Percentiles rank a stretch among this genome's conserved stretches.
These are phyloP conservation scores for Kuraishia floccosa DNA, from an alignment of 805 yeast genomes.

Conservation along the genomic window DNA sequence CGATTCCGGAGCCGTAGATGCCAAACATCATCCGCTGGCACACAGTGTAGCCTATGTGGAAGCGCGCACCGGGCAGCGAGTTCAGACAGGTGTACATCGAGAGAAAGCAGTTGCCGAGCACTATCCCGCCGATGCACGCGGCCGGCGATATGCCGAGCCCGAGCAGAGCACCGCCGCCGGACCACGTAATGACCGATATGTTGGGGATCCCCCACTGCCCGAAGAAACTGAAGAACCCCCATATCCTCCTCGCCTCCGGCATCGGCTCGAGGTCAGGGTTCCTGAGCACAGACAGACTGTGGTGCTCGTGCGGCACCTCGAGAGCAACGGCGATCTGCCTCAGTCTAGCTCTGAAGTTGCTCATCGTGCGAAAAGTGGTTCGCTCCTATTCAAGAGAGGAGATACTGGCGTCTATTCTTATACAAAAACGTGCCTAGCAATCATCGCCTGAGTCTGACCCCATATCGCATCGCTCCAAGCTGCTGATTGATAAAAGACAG, in stretches of 20 bases:
- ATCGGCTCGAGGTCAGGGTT: constrained; percentile 27
- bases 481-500: too few relatives aligned
- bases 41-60: constrained; percentile 39
- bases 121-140: constrained; percentile 30
- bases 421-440: too few relatives aligned
- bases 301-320: not conserved
- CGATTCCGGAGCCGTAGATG: constrained; percentile 29
- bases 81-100: constrained; percentile 32
- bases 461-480: too few relatives aligned
- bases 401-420: too few relatives aligned
- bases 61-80: constrained; percentile 34
- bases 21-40: constrained; percentile 34
- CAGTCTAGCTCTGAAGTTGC: too few relatives aligned
- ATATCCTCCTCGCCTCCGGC: constrained; percentile 30
- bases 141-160: constrained; percentile 31
- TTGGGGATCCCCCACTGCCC: constrained; percentile 28
- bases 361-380: too few relatives aligned
- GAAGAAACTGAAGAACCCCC: constrained; percentile 30
- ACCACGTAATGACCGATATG: constrained; percentile 16
- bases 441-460: too few relatives aligned
- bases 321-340: too few relatives aligned
- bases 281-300: not conserved
- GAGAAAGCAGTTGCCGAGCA: constrained; percentile 35
- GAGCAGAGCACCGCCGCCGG: constrained; percentile 31
- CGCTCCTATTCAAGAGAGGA: too few relatives aligned